Evolutionary conservation across 2,329 filamentous ascomycete species (phyloP), one percentile per base, ranked within the genome.

Genomic region (Aspergillus sp.): DNA sequence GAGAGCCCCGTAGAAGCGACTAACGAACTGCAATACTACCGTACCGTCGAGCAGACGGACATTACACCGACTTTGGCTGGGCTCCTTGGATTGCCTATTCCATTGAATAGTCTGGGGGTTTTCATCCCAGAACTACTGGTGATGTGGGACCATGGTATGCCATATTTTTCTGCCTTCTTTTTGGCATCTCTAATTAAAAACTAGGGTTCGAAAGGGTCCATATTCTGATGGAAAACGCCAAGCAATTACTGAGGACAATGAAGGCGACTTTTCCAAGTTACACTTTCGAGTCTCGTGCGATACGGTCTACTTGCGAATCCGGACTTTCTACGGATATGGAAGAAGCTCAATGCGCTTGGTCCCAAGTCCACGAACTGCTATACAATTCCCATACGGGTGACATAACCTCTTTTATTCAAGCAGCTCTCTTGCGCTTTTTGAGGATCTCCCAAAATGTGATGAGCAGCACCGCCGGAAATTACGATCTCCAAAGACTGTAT

Each of bases 401-500:
- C 4, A 46, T 53, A 6, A 43, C 52, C 10, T 42, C 44, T 37
- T 58, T 61, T 27, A 50, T 60, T 9, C 63, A 64, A 41, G 48
- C 54, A 20, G 57, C 59, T 44, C 44, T 65, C 43, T 37, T 64
- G 7, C 50, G 75, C 66, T 94, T 93, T 76, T 78, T 89, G 44
- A 78, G 75, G 45, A 73, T 76, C 48, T 86, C 89, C 1, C 93
- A 97, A 65, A 76, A 80, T 19, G 71, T 89, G 13, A 87, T 98
- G 79, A 94, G 88, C 59, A 85, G 83, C 59, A 89, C 93, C 64
- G 90, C 93, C 4, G 96, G 90, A 66, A 94, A 95, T 63, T 98
- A 98, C 65, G 79, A 95, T 61, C 75, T 94, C 53, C 61, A 75
- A 1, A 81, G 60, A 51, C 61, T 70, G 53, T 51, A 53, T 53